A percentile compares a stretch with the other conserved stretches of the same genome.
Conservation (phyloP, 2,329 filamentous ascomycete species). For the Phyllosticta citribraziliensis region DNA sequence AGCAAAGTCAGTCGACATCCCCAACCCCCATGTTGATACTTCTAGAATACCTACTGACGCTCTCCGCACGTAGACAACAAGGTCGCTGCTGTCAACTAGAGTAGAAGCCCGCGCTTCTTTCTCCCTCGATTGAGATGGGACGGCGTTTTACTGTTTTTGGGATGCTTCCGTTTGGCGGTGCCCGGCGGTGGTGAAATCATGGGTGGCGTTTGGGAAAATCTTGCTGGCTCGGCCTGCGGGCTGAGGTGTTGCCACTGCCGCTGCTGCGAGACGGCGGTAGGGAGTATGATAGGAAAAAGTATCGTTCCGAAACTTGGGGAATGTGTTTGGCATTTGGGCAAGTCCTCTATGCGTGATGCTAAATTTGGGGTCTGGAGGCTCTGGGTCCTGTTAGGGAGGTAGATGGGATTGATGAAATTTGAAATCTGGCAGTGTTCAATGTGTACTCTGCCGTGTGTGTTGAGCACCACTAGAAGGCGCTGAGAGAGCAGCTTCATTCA, state of each 20-base stretch:
- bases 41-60: not conserved
- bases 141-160: not conserved
- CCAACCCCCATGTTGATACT: not conserved
- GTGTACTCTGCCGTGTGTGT: too few species aligned
- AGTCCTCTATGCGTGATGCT: too few species aligned
- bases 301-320: too few species aligned
- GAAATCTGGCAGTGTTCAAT: too few species aligned
- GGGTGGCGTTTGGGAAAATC: not conserved
- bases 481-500: too few species aligned
- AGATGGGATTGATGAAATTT: too few species aligned
- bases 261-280: not conserved
- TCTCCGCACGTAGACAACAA: not conserved
- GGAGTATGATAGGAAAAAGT: too few species aligned
- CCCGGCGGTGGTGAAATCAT: not conserved
- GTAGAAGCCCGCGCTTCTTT: not conserved
- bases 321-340: too few species aligned
- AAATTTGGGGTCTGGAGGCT: too few species aligned
- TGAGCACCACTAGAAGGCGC: too few species aligned
- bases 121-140: not conserved
- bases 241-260: not conserved
- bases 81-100: not conserved
- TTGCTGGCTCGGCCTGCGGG: not conserved
- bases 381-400: too few species aligned
- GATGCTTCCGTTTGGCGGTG: not conserved
- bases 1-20: constrained; percentile 44